Percentiles rank a stretch among this genome's conserved stretches.
Evolutionary conservation across 208 protist species (phyloP).

Genomic region (Balamuthia mandrillaris): DNA sequence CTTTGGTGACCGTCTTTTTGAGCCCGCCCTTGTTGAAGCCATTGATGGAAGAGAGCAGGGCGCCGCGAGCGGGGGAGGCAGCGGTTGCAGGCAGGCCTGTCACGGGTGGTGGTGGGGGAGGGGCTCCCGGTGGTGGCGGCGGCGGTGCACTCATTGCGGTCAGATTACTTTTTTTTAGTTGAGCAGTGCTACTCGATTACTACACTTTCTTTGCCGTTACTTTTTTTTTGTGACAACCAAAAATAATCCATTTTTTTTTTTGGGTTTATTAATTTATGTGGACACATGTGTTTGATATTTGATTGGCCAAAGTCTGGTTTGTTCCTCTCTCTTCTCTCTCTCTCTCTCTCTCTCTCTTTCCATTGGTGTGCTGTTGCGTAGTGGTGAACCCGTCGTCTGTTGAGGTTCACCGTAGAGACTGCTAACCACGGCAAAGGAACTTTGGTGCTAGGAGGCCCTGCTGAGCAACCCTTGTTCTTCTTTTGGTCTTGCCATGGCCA

Average conservation of each 20-base stretch:
- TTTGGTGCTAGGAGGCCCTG: not conserved
- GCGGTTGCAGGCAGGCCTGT: not conserved
- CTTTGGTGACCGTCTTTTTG: not conserved
- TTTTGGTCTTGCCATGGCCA: not conserved
- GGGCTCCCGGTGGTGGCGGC: not conserved
- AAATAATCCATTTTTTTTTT: too few species aligned
- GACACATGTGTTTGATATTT: too few species aligned
- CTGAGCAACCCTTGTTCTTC: not conserved
- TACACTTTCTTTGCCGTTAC: too few species aligned
- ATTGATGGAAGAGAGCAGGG: slow-evolving; percentile 7
- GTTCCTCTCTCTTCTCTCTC: not conserved
- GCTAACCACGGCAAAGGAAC: not conserved
- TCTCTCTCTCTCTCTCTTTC: not conserved
- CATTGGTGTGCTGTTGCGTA: not conserved
- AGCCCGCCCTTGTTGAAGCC: slow-evolving; percentile 27
- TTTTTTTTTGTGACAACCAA: too few species aligned
- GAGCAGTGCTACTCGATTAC: too few species aligned
- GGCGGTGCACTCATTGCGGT: too few species aligned
- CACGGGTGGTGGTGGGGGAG: not conserved
- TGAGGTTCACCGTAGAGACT: not conserved
- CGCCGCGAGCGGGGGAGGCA: not conserved
- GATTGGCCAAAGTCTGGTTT: too few species aligned
- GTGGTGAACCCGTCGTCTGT: not conserved
- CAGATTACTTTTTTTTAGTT: too few species aligned
- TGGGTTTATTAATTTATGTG: too few species aligned